These are phyloP conservation scores for Parathielavia hyrcaniae DNA, from an alignment of 495 filamentous ascomycete species.

Conservation along the genomic window DNA sequence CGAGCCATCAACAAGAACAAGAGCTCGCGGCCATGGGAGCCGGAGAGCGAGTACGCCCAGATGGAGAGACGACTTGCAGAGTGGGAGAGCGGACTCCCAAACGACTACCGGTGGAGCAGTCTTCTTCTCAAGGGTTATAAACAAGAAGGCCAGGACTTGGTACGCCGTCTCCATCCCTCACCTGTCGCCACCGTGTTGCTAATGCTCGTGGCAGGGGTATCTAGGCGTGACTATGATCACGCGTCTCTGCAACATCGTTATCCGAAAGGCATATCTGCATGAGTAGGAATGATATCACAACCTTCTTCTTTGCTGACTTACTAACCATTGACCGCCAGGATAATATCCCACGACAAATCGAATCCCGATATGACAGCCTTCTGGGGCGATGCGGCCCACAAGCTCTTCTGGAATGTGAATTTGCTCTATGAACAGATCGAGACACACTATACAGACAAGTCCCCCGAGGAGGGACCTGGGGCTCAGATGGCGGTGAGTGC, in stretches of 20 bases:
- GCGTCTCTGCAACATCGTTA: slow-evolving; percentile 47
- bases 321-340: slow-evolving; percentile 28
- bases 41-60: slow-evolving; percentile 38
- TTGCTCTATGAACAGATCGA: slow-evolving; percentile 44
- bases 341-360: slow-evolving; percentile 36
- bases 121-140: slow-evolving; percentile 41
- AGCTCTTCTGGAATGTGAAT: slow-evolving; percentile 45
- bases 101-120: slow-evolving; percentile 40
- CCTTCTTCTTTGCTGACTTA: neutral
- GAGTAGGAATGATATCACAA: slow-evolving; percentile 31
- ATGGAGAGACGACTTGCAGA: slow-evolving; percentile 35
- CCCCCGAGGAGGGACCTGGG: slow-evolving; percentile 40
- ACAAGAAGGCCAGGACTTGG: slow-evolving; percentile 40
- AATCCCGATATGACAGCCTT: slow-evolving; percentile 33
- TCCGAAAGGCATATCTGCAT: slow-evolving; percentile 43
- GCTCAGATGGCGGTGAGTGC: slow-evolving; percentile 46
- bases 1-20: slow-evolving; percentile 37
- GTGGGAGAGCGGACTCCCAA: slow-evolving; percentile 42
- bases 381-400: slow-evolving; percentile 40
- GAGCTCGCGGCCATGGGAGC: slow-evolving; percentile 38
- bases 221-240: slow-evolving; percentile 45
- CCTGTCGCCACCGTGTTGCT: neutral
- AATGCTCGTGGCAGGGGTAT: slow-evolving; percentile 35
- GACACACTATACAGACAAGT: slow-evolving; percentile 38
- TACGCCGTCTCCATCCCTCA: slow-evolving; percentile 9